phyloP scores from a whole-genome alignment of 257 asterid genomes.

The Jasminum sambac region DNA sequence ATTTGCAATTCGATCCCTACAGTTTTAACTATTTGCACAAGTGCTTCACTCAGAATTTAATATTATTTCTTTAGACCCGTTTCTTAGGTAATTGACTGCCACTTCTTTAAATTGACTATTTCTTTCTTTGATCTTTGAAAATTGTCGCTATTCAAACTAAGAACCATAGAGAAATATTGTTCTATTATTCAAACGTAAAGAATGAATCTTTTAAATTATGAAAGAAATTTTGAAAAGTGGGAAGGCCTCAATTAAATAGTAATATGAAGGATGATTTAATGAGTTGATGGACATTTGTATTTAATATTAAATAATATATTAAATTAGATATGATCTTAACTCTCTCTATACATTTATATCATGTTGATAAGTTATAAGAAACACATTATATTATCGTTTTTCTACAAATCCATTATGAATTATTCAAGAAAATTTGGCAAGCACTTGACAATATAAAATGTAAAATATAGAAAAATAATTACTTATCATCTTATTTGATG shows the following conservation, averaged over 20 bases:
- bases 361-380: too few relatives aligned
- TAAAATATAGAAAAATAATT: too few relatives aligned
- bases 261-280: not conserved
- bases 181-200: not conserved
- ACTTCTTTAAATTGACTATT: not conserved
- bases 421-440: too few relatives aligned
- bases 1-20: conserved; percentile 26
- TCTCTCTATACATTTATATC: too few relatives aligned
- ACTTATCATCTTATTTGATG: too few relatives aligned
- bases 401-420: too few relatives aligned
- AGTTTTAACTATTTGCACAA: not conserved
- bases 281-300: not conserved
- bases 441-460: too few relatives aligned
- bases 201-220: not conserved
- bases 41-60: not conserved
- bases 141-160: not conserved
- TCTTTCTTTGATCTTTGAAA: not conserved
- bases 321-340: too few relatives aligned
- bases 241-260: not conserved
- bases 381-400: too few relatives aligned
- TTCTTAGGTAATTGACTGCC: not conserved
- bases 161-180: not conserved
- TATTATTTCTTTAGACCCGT: not conserved
- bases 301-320: too few relatives aligned
- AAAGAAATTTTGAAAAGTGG: not conserved